A percentile compares a stretch with the other conserved stretches of the same genome.
Conservation (phyloP, 2,329 filamentous ascomycete species). For the Cordyceps tenuipes region DNA sequence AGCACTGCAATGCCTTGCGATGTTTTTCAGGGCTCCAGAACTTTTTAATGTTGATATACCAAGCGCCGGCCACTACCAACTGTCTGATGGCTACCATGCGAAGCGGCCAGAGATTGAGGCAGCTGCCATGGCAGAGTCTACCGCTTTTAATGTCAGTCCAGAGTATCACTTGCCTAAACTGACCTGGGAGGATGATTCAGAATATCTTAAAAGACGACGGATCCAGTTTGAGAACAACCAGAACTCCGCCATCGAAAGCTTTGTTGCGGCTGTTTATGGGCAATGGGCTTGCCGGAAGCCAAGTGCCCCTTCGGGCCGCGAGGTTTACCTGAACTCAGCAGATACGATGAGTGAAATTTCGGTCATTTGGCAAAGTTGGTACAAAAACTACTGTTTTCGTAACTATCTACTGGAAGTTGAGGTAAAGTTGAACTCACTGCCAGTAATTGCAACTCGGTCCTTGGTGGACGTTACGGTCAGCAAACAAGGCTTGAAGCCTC, state of each 20-base stretch:
- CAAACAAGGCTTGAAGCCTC: too few relatives aligned
- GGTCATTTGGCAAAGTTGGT: neutral
- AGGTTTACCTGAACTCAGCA: too few relatives aligned
- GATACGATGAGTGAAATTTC: neutral
- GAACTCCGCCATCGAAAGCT: neutral
- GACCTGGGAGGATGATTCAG: neutral
- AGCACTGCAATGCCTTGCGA: neutral
- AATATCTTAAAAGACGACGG: neutral
- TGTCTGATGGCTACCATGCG: neutral
- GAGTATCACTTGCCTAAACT: neutral
- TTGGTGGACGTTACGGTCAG: too few relatives aligned
- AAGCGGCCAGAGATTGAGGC: neutral
- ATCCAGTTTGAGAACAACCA: neutral
- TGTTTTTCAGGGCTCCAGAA: neutral
- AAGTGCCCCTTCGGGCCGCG: too few relatives aligned
- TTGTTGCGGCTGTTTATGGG: neutral
- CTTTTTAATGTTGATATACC: neutral
- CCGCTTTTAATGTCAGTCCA: neutral
- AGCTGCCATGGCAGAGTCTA: neutral
- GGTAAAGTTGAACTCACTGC: neutral
- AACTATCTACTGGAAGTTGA: neutral
- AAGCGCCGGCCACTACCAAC: neutral
- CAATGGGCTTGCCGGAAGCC: neutral
- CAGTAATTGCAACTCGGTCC: neutral
- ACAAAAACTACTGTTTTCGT: neutral